Conservation (phyloP, 2,329 filamentous ascomycete species). For the Celoporthe dispersa region DNA sequence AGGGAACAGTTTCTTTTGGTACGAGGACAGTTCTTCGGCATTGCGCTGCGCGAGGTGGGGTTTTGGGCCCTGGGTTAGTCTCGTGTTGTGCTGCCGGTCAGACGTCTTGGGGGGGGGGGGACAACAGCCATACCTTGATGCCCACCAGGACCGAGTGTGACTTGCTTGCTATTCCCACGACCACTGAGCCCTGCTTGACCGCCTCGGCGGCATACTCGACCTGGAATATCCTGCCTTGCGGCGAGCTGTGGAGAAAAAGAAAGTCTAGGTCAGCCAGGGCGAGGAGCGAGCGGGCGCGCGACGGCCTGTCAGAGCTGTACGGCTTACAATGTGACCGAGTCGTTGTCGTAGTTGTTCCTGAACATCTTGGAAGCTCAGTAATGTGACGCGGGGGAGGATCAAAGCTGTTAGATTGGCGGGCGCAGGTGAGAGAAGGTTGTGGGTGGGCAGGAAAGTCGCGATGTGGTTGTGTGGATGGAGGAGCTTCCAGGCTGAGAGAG, state of each 20-base stretch:
- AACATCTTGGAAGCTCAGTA: conserved; percentile 72
- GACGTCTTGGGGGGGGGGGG: too few relatives aligned
- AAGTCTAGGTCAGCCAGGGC: conserved; percentile 36
- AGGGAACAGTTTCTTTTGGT: conserved; percentile 98
- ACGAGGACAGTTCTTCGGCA: conserved; percentile 98
- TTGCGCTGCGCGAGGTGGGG: conserved; percentile 69
- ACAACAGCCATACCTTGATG: conserved; percentile 79
- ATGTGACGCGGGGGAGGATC: neutral
- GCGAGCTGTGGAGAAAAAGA: conserved; percentile 68
- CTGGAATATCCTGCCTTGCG: conserved; percentile 98
- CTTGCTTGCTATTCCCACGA: conserved; percentile 96
- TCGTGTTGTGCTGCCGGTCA: conserved; percentile 1
- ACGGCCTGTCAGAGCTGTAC: conserved; percentile 31
- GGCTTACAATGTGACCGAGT: conserved; percentile 96
- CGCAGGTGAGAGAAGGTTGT: neutral
- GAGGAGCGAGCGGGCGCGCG: conserved; percentile 25
- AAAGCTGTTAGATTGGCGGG: neutral
- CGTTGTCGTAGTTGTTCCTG: conserved; percentile 99
- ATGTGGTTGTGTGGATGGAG: conserved; percentile 12
- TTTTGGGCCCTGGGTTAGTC: conserved; percentile 15
- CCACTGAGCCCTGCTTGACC: conserved; percentile 98
- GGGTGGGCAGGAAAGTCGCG: conserved; percentile 11
- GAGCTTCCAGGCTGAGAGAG: conserved; percentile 25
- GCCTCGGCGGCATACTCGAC: conserved; percentile 99
- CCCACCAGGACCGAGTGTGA: conserved; percentile 95